Evolutionary conservation across 208 protist species (phyloP).

Genomic region (Wallacemonas sp.): DNA sequence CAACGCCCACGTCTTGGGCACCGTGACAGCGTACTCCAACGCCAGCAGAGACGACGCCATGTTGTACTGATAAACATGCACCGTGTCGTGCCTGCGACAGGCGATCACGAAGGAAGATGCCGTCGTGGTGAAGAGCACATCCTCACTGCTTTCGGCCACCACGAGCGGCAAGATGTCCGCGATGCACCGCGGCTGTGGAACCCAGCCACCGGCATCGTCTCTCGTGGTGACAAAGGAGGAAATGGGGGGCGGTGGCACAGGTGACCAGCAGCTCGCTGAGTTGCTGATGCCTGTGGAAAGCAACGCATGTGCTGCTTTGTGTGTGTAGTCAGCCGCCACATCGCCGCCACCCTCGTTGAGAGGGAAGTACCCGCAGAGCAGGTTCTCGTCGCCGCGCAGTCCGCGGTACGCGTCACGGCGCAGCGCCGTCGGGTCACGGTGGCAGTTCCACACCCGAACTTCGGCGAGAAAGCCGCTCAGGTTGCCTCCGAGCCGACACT

Average conservation of each 20-base stretch:
- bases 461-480: slow-evolving; percentile 82
- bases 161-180: slow-evolving; percentile 74
- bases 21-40: slow-evolving; percentile 2
- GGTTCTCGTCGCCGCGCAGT: slow-evolving; percentile 52
- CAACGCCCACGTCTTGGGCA: slow-evolving; percentile 8
- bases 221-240: background rate
- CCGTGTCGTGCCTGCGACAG: slow-evolving; percentile 1
- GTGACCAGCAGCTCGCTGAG: slow-evolving; percentile 1
- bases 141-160: slow-evolving; percentile 49
- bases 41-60: background rate
- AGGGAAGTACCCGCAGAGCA: slow-evolving; percentile 74
- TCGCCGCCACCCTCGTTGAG: slow-evolving; percentile 80
- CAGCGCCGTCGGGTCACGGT: slow-evolving; percentile 57
- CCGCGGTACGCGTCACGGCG: slow-evolving; percentile 63
- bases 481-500: slow-evolving; percentile 70
- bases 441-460: slow-evolving; percentile 81
- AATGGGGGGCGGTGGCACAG: slow-evolving; percentile 11
- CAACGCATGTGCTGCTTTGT: slow-evolving; percentile 54
- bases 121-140: slow-evolving; percentile 63
- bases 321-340: slow-evolving; percentile 74
- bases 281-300: slow-evolving; percentile 18
- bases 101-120: slow-evolving; percentile 48
- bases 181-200: slow-evolving; percentile 31
- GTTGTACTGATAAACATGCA: slow-evolving; percentile 14
- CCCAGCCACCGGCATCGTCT: background rate